Evolutionary conservation across 495 filamentous ascomycete species (phyloP), one percentile per base, ranked within the genome.

Genomic region (Penicillium salamii): DNA sequence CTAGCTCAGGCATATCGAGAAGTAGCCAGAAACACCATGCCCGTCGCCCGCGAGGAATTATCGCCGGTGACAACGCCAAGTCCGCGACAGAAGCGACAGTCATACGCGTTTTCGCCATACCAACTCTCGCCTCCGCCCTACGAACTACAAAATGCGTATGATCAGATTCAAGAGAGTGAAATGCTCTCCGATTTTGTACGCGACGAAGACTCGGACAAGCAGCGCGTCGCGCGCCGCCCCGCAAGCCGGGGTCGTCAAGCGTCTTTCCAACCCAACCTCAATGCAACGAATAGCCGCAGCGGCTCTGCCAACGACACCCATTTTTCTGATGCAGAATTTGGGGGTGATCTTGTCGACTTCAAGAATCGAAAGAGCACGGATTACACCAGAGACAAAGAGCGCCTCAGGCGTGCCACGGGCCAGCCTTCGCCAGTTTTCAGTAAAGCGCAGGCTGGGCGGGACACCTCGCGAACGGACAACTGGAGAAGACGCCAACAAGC

Each of bases 381-480:
- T 28, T 68, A 69, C 47, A 60, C 64, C 36, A 61, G 60, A 48
- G 76, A 80, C 50, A 69, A 75, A 50, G 63, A 74, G 46, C 70
- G 75, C 21, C 54, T 78, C 13, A 63, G 61, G 60, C 65, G 71
- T 15, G 72, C 68, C 9, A 71, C 74, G 7, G 65, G 68, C 38
- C 72, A 58, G 42, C 66, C 66, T 31, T 70, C 71, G 2, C 73
- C 76, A 12, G 63, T 76, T 8, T 72, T 80, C 52, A 77, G 71
- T 54, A 78, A 65, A 48, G 67, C 68, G 19, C 63, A 62, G n/a
- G 53, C 65, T 14, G 72, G 70, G 7, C 62, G 58, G 33, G 46
- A 58, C 9, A 61, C 62, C 7, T 61, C 77, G 26, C 76, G 69
- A 7, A 66, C 75, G 13, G 76, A 77, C 7, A 71, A 77, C 47